Evolutionary conservation across 805 yeast genomes (phyloP).

Genomic region (Lachancea meyersii): DNA sequence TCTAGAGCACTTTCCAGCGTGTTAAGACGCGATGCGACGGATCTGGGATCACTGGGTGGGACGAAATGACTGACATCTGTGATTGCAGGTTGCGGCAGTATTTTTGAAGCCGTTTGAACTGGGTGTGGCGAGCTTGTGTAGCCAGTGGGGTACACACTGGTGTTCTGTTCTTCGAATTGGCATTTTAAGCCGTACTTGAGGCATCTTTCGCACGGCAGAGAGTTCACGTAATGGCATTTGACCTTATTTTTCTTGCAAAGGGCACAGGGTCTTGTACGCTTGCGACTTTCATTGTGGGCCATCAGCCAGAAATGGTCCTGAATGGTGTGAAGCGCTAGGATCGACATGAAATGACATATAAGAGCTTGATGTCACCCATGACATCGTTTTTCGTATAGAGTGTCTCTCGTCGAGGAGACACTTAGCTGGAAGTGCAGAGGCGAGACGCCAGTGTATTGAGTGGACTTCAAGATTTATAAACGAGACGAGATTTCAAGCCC

Average conservation of each 20-base stretch:
- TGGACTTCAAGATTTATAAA: no score
- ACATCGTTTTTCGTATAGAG: no score
- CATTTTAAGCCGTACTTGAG: slow-evolving; percentile 41
- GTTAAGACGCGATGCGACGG: slow-evolving; percentile 37
- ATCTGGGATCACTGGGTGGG: slow-evolving; percentile 12
- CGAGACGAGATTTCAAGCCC: no score
- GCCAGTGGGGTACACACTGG: neutral
- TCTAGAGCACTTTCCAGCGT: slow-evolving; percentile 38
- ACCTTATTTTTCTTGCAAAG: slow-evolving; percentile 58
- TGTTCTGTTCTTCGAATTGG: slow-evolving; percentile 39
- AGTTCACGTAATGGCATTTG: slow-evolving; percentile 46
- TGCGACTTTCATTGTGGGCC: slow-evolving; percentile 17
- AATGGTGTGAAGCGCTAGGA: neutral
- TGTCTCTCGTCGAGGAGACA: no score
- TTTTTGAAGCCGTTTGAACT: neutral
- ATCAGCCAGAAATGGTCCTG: neutral
- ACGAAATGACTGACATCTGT: slow-evolving; percentile 23
- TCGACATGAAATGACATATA: neutral
- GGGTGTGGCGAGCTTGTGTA: neutral
- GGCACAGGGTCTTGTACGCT: slow-evolving; percentile 51
- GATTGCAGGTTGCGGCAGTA: neutral
- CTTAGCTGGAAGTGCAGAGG: no score
- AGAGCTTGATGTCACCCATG: neutral
- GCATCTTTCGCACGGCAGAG: slow-evolving; percentile 55
- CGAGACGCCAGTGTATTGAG: no score